A percentile compares a stretch with the other conserved stretches of the same genome.
These are phyloP conservation scores for Xerocomus amazonicus DNA, from an alignment of 1,284 basidiomycete species.

Conservation along the genomic window DNA sequence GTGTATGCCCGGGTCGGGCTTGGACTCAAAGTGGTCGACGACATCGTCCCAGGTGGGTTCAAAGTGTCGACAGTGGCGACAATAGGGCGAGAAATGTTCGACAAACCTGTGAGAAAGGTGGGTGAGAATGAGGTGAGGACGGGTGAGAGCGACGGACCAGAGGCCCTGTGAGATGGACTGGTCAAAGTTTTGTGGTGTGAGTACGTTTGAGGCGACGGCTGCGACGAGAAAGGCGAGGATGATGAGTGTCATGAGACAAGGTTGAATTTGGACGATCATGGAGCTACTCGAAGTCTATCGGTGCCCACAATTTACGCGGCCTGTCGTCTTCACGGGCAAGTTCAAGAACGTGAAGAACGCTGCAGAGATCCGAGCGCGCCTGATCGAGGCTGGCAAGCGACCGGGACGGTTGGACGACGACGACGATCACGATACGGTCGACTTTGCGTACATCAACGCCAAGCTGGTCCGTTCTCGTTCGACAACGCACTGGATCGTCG, in stretches of 20 bases:
- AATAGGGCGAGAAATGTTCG: conserved; percentile 78
- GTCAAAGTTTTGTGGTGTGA: conserved; percentile 68
- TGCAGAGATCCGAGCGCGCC: conserved; percentile 54
- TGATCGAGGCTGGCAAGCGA: conserved; percentile 60
- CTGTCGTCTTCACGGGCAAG: conserved; percentile 60
- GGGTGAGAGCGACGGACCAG: conserved; percentile 44
- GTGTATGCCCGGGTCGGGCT: conserved; percentile 57
- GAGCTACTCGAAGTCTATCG: conserved; percentile 50
- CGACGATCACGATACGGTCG: conserved; percentile 66
- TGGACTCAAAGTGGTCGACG: conserved; percentile 51
- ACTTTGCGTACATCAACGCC: conserved; percentile 89
- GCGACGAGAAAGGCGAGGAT: conserved; percentile 36
- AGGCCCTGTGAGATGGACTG: conserved; percentile 54
- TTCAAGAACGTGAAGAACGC: conserved; percentile 69
- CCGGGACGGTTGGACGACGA: conserved; percentile 49
- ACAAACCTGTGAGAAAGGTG: conserved; percentile 45
- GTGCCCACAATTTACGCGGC: conserved; percentile 50
- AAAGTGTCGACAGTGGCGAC: conserved; percentile 73
- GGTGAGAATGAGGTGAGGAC: neutral
- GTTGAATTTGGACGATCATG: conserved; percentile 17
- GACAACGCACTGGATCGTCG: neutral
- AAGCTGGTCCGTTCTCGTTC: conserved; percentile 39
- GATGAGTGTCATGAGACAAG: conserved; percentile 14
- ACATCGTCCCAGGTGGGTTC: conserved; percentile 83
- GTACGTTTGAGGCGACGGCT: conserved; percentile 34